A percentile compares a stretch with the other conserved stretches of the same genome.
phyloP scores from a whole-genome alignment of 2,329 filamentous ascomycete genomes.

The Curvularia sp. region DNA sequence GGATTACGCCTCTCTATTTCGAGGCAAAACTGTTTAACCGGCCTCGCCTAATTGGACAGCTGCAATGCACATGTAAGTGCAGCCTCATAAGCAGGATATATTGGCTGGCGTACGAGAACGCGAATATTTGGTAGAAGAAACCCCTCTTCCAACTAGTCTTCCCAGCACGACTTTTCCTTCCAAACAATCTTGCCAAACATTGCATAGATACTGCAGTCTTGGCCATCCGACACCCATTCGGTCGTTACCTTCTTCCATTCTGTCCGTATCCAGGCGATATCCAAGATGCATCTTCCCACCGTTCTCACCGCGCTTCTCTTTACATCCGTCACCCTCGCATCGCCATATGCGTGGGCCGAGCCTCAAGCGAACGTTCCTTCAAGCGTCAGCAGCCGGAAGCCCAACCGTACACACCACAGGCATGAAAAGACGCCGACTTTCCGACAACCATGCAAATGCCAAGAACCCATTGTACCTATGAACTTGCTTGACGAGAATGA shows the following conservation, averaged over 20 bases:
- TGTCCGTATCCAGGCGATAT: not conserved
- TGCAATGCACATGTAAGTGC: slow-evolving; percentile 5
- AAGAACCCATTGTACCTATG: slow-evolving; percentile 34
- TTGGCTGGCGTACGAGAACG: not conserved
- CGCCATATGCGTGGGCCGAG: slow-evolving; percentile 28
- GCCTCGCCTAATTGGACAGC: not conserved
- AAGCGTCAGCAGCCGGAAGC: slow-evolving; percentile 1
- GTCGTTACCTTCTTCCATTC: not conserved
- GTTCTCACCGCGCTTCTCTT: slow-evolving; percentile 24
- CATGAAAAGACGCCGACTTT: slow-evolving; percentile 40
- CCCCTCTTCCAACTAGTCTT: not conserved
- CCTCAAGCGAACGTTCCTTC: slow-evolving; percentile 14
- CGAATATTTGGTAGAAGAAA: slow-evolving; percentile 1
- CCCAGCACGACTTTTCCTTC: not conserved
- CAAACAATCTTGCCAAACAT: not conserved
- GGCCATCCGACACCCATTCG: slow-evolving; percentile 1
- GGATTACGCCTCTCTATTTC: not conserved
- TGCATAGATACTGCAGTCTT: slow-evolving; percentile 4
- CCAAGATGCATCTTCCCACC: slow-evolving; percentile 29
- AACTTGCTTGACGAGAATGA: slow-evolving; percentile 34
- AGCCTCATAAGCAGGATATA: slow-evolving; percentile 6
- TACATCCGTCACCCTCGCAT: slow-evolving; percentile 24
- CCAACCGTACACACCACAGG: slow-evolving; percentile 18
- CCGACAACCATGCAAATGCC: slow-evolving; percentile 33
- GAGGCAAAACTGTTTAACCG: slow-evolving; percentile 1